Percentiles rank a stretch among this genome's conserved stretches.
phyloP scores from a whole-genome alignment of 345 rosid genomes.

The Salix suchowensis region DNA sequence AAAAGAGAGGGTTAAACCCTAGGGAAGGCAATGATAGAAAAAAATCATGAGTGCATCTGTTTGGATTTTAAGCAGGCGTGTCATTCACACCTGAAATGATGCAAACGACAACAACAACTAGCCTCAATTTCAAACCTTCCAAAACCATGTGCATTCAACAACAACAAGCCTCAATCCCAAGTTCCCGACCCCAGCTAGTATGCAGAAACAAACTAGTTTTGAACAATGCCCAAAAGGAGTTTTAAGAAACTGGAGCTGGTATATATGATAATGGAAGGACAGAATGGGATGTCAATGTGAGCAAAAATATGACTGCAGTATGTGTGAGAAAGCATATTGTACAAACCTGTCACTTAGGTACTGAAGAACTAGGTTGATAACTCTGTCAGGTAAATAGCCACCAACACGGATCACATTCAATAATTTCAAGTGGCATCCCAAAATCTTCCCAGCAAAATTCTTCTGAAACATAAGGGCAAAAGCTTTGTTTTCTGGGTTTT shows the following conservation, averaged over 20 bases:
- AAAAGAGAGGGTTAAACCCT: background rate
- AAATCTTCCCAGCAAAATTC: constrained; percentile 82
- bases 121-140: background rate
- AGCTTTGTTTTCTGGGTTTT: constrained; percentile 74
- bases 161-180: background rate
- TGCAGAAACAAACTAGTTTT: background rate
- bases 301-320: background rate
- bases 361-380: constrained; percentile 89
- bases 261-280: background rate
- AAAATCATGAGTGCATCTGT: background rate
- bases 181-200: background rate
- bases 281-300: background rate
- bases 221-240: background rate
- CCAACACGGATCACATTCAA: constrained; percentile 79
- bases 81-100: background rate
- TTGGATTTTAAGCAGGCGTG: background rate
- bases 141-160: background rate
- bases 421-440: constrained; percentile 85
- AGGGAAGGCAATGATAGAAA: background rate
- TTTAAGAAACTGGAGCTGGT: background rate
- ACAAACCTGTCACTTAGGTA: constrained; percentile 88
- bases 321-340: background rate
- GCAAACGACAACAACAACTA: background rate
- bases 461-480: constrained; percentile 92
- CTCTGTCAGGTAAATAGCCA: constrained; percentile 95